Conservation (phyloP, 192 early-diverging fungal genomes). For the Neocallimastix lanati region DNA sequence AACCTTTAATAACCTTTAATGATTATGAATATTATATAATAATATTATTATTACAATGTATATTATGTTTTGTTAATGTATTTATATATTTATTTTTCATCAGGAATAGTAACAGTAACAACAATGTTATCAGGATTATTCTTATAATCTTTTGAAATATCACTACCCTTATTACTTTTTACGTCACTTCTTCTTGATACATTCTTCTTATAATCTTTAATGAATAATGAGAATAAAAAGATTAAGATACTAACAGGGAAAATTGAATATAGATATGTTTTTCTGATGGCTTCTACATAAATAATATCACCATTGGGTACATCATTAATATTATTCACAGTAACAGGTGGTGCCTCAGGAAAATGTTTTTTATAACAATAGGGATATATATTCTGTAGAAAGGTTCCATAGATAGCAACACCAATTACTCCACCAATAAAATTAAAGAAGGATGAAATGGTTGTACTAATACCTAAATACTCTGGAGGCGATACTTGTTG, state of each 20-base stretch:
- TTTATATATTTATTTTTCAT: no score
- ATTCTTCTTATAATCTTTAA: neutral
- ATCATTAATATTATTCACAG: neutral
- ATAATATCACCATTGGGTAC: neutral
- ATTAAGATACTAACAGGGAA: neutral
- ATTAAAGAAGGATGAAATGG: neutral
- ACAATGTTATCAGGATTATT: no score
- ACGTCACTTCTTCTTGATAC: no score
- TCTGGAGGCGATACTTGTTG: neutral
- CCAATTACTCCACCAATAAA: neutral
- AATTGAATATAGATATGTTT: neutral
- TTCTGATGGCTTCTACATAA: neutral
- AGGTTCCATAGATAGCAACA: neutral
- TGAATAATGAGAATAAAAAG: neutral
- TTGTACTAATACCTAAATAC: neutral
- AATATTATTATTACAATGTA: no score
- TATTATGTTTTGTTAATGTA: no score
- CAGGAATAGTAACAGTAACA: no score
- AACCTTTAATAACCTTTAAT: no score
- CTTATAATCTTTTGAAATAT: no score
- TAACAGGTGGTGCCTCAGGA: neutral
- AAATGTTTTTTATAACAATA: neutral
- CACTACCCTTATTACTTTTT: no score
- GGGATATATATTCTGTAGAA: neutral
- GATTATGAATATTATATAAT: no score